A percentile compares a stretch with the other conserved stretches of the same genome.
phyloP scores from a whole-genome alignment of 441 rosid genomes.

The Gossypium schwendimanii region DNA sequence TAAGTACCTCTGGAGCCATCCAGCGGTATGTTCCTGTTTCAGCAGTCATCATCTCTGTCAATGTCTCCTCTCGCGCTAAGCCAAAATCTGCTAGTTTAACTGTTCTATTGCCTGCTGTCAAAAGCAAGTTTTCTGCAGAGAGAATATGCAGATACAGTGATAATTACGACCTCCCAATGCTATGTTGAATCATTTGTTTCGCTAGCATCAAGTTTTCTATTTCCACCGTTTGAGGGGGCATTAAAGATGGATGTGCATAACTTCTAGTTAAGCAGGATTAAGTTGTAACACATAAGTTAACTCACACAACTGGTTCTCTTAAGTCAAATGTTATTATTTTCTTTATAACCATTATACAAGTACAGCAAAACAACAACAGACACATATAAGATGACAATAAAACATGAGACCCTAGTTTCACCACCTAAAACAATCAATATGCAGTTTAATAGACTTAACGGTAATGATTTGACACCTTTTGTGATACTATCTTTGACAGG shows the following conservation, averaged over 20 bases:
- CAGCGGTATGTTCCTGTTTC: slow-evolving; percentile 76
- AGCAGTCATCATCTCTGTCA: slow-evolving; percentile 97
- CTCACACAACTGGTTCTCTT: neutral
- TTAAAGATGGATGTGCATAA: neutral
- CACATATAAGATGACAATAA: neutral
- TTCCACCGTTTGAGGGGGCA: neutral
- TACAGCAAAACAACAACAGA: neutral
- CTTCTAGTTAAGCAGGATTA: neutral
- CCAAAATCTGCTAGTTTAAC: slow-evolving; percentile 93
- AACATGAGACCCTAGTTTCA: neutral
- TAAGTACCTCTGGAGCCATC: slow-evolving; percentile 32
- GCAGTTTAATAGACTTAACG: neutral
- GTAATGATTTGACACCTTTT: neutral
- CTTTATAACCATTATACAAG: neutral
- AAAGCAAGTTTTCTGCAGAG: slow-evolving; percentile 68
- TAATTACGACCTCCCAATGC: neutral
- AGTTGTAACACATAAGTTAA: neutral
- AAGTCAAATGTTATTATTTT: neutral
- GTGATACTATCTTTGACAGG: neutral
- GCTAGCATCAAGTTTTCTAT: neutral
- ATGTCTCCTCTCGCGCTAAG: slow-evolving; percentile 88
- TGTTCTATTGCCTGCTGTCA: slow-evolving; percentile 69
- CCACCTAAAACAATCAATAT: neutral
- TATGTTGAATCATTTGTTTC: neutral
- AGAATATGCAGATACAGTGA: neutral